A percentile compares a stretch with the other conserved stretches of the same genome.
These are phyloP conservation scores for Allomyces macrogynus DNA, from an alignment of 192 early-diverging fungal genomes.

Conservation along the genomic window DNA sequence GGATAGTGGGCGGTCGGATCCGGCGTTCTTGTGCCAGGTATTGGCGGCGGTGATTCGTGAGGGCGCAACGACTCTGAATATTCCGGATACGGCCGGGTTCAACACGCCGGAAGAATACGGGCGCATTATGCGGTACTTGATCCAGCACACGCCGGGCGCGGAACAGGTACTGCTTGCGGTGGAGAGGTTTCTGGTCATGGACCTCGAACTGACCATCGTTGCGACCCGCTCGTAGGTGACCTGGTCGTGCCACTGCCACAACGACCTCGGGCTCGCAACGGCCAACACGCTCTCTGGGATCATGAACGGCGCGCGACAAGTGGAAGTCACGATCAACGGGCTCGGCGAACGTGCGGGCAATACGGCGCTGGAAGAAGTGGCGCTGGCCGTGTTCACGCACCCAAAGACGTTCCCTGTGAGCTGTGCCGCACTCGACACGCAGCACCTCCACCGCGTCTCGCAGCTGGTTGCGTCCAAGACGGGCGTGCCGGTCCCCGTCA, in stretches of 20 bases:
- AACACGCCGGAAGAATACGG: constrained; percentile 35
- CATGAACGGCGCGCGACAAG: constrained; percentile 30
- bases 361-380: constrained; percentile 33
- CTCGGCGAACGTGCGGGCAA: constrained; percentile 38
- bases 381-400: constrained; percentile 32
- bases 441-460: constrained; percentile 32
- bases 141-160: constrained; percentile 12
- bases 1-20: constrained; percentile 30
- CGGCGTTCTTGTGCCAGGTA: constrained; percentile 22
- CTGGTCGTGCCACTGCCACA: constrained; percentile 36
- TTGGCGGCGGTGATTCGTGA: constrained; percentile 20
- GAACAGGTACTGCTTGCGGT: constrained; percentile 6
- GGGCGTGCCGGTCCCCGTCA: constrained; percentile 32
- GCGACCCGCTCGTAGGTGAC: constrained; percentile 1
- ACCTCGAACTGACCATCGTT: background rate
- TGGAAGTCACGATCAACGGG: constrained; percentile 37
- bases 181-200: background rate
- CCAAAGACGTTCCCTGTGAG: constrained; percentile 22
- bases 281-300: constrained; percentile 33
- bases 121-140: constrained; percentile 24
- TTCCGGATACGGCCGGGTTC: constrained; percentile 37
- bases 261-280: constrained; percentile 32
- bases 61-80: constrained; percentile 33
- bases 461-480: constrained; percentile 31
- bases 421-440: constrained; percentile 20